These are phyloP conservation scores for Penicillium sp. DNA, from an alignment of 2,329 filamentous ascomycete species.

Conservation along the genomic window DNA sequence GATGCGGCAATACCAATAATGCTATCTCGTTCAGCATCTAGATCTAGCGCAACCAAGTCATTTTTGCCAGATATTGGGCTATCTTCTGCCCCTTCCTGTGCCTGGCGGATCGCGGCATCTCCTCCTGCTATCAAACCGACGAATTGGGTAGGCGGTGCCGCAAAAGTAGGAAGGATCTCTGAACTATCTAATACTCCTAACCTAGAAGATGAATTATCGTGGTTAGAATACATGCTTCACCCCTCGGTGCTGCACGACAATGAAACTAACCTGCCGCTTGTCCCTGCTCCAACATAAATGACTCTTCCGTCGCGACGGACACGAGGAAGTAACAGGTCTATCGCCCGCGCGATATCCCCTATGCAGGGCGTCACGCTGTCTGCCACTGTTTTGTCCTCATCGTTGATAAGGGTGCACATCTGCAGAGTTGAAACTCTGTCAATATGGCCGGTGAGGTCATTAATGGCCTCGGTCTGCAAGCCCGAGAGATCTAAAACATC, in stretches of 20 bases:
- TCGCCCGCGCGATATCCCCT: constrained; percentile 29
- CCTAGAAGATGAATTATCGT: constrained; percentile 18
- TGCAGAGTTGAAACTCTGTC: constrained; percentile 36
- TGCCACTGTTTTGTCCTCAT: constrained; percentile 33
- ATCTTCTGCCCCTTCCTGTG: constrained; percentile 43
- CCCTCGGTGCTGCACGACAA: background rate
- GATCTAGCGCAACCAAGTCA: constrained; percentile 28
- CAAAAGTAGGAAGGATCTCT: constrained; percentile 42
- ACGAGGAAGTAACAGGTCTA: constrained; percentile 29
- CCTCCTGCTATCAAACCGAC: constrained; percentile 42
- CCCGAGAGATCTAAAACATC: constrained; percentile 25
- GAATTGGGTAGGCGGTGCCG: constrained; percentile 37
- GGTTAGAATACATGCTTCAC: background rate
- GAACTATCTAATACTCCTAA: constrained; percentile 41
- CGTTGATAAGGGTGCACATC: constrained; percentile 38
- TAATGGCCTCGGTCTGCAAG: constrained; percentile 38
- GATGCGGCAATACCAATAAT: constrained; percentile 44
- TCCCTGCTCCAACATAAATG: constrained; percentile 42
- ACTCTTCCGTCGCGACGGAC: constrained; percentile 34
- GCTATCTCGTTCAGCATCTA: constrained; percentile 31
- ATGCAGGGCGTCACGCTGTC: constrained; percentile 29
- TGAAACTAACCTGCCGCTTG: constrained; percentile 37
- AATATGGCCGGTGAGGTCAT: constrained; percentile 31
- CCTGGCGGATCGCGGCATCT: constrained; percentile 37
- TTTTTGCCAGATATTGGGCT: constrained; percentile 25